Base-by-base conservation (phyloP, 2,329 filamentous ascomycete species). In the Aspergillus arachidicola region DNA sequence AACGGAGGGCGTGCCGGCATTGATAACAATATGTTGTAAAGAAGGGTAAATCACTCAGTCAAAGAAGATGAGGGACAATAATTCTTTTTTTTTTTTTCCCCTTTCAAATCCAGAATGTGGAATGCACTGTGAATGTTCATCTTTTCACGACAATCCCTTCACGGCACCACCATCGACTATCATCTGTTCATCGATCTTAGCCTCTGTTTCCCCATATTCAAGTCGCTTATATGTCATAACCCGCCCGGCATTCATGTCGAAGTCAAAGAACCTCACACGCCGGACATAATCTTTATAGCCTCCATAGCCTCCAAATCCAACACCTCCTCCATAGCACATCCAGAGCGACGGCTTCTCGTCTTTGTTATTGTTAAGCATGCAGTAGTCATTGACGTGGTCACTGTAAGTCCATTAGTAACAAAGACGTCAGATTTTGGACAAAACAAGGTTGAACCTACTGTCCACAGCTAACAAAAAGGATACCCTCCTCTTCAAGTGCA, bases 331-430 rank as follows among this genome's bases (percentile, higher is more conserved):
- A 78, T 98, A 98, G 82, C 95, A 99, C 94, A 99, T 97, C 95
- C 95, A 99, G 2, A 98, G 81, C 34, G 90, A 86, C 0, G 91
- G 89, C 56, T 84, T 84, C n/a, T 83, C 78, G 26, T 80, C 80
- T 34, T 82, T 77, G 46, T 85, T 79, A 58, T 85, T 73, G 38
- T 81, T 88, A 10, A 97, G 84, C 66, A 91, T 89, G 77, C 95
- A 99, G 77, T 97, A 98, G 74, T 99, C 95, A 75, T 99, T 99
- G 68, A 91, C 94, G 75, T 99, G 95, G 74, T 99, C 95, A 76
- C 89, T 91, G 14, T 38, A 53, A 34, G 50, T 32, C 7, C 1
- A 64, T 75, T 68, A 77, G 72, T 61, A 63, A 63, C 38, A 48
- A 51, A 53, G 58, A 50, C 38, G 30, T 63, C 23, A 30, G 51